These are phyloP conservation scores for Chytriomyces confervae DNA, from an alignment of 192 early-diverging fungal species.

Conservation along the genomic window DNA sequence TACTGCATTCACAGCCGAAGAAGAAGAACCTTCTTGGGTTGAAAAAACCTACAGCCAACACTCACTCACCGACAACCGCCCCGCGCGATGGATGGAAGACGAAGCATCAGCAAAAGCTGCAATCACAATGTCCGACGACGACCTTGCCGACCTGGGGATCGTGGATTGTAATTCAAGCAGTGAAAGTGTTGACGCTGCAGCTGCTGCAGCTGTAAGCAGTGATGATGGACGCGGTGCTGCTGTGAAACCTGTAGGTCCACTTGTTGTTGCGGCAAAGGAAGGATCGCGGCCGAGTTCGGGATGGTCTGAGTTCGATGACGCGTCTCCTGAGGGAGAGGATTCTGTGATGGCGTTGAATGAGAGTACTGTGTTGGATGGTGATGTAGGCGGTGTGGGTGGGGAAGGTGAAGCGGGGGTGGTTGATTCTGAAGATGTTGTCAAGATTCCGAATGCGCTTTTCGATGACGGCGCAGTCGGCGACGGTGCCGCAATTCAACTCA, in stretches of 20 bases:
- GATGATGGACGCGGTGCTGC: too few species aligned
- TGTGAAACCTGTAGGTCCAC: too few species aligned
- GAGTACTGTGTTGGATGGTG: neutral
- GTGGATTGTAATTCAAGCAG: conserved; percentile 23
- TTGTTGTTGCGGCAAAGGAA: neutral
- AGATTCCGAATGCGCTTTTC: neutral
- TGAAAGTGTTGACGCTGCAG: neutral
- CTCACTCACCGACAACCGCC: conserved; percentile 4
- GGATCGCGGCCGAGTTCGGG: conserved; percentile 21
- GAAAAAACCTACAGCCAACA: neutral
- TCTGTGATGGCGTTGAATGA: neutral
- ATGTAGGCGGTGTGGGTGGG: too few species aligned
- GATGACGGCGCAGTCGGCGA: too few species aligned
- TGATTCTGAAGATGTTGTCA: neutral
- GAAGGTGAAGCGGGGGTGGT: too few species aligned
- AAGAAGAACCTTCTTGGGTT: too few species aligned
- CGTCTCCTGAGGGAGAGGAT: conserved; percentile 4
- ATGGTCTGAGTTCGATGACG: conserved; percentile 27
- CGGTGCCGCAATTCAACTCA: too few species aligned
- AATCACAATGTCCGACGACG: conserved; percentile 17
- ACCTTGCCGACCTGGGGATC: conserved; percentile 27
- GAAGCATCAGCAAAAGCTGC: conserved; percentile 33
- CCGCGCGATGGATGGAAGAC: conserved; percentile 14
- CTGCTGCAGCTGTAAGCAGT: neutral
- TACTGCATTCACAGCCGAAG: too few species aligned